phyloP scores from a whole-genome alignment of 495 filamentous ascomycete species.

The Darksidea phi region DNA sequence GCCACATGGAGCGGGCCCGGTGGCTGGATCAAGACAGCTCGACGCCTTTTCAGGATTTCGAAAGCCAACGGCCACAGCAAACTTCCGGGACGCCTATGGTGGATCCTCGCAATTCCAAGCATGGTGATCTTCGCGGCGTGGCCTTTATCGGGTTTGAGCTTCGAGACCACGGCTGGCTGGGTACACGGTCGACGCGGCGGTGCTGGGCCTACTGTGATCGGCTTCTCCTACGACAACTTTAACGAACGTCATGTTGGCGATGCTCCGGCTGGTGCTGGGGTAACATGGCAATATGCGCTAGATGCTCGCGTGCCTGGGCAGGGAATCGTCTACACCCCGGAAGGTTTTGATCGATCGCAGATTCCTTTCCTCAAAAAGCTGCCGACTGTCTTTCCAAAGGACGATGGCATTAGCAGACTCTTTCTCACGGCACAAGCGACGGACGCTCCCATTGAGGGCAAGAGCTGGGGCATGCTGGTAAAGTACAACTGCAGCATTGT shows the following conservation, averaged over 20 bases:
- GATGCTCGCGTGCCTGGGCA: not conserved
- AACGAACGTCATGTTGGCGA: not conserved
- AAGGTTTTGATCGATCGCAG: not conserved
- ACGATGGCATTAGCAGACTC: not conserved
- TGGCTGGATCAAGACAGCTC: not conserved
- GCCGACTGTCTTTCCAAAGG: not conserved
- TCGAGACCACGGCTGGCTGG: not conserved
- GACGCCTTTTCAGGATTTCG: not conserved
- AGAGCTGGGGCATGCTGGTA: not conserved
- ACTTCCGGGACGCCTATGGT: not conserved
- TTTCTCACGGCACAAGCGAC: not conserved
- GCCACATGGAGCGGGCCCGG: not conserved
- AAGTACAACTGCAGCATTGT: not conserved
- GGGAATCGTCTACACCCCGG: not conserved
- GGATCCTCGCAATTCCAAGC: not conserved
- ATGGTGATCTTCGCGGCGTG: not conserved
- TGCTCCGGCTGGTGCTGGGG: not conserved
- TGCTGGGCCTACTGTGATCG: not conserved
- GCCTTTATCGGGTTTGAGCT: not conserved
- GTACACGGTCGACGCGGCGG: not conserved
- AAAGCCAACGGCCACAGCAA: not conserved
- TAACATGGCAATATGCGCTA: not conserved
- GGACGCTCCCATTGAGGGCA: not conserved
- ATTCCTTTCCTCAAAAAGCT: not conserved
- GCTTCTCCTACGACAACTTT: not conserved